These are phyloP conservation scores for Yamadazyma taylorii DNA, from an alignment of 1,139 yeast genomes.

Conservation along the genomic window DNA sequence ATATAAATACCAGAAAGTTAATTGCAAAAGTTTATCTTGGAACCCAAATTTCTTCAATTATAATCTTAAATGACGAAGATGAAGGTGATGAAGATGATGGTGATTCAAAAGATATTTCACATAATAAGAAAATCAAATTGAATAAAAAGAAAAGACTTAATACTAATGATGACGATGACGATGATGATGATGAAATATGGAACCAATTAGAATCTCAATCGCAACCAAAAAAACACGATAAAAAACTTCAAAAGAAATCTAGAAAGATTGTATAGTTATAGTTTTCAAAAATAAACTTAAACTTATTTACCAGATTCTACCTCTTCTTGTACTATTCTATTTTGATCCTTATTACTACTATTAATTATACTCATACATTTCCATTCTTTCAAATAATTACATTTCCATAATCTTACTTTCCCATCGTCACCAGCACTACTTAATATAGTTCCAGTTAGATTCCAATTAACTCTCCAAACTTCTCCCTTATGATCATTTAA, in stretches of 20 bases:
- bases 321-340: constrained; percentile 22
- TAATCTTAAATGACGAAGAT: constrained; percentile 51
- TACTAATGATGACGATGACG: constrained; percentile 21
- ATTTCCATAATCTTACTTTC: constrained; percentile 86
- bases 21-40: constrained; percentile 76
- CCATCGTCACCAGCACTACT: constrained; percentile 98
- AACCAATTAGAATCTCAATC: constrained; percentile 27
- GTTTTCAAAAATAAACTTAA: background rate
- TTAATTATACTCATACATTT: constrained; percentile 89
- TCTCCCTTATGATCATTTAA: constrained; percentile 79
- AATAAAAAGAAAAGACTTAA: constrained; percentile 20
- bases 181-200: constrained; percentile 39
- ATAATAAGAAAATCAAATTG: constrained; percentile 19
- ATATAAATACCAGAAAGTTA: constrained; percentile 54
- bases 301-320: constrained; percentile 9
- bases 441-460: constrained; percentile 85
- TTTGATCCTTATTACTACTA: constrained; percentile 49
- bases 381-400: constrained; percentile 81
- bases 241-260: constrained; percentile 17
- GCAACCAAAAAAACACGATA: constrained; percentile 17
- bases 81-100: constrained; percentile 19
- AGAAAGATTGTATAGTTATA: constrained; percentile 5
- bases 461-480: constrained; percentile 97
- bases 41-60: constrained; percentile 62
- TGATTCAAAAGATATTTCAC: background rate